Evolutionary conservation across 164 flowering plant species (phyloP), one percentile per base, ranked within the genome.

Genomic region (Nelumbo lutea): DNA sequence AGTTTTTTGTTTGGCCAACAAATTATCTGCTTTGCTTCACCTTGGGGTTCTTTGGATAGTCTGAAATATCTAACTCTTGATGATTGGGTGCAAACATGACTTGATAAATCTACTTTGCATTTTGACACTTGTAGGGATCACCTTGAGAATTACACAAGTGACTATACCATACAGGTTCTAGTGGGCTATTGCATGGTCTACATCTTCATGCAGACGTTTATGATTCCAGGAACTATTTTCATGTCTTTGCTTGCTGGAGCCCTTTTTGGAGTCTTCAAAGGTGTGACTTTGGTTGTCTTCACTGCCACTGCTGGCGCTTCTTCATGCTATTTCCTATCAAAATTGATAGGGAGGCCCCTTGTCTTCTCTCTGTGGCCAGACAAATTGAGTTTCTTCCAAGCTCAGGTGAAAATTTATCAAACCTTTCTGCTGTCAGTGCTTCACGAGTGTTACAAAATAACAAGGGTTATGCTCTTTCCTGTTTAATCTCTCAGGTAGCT

Each of bases 151-250:
- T 95, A 95, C 83, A 90, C 97, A 65, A 90, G 89, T 48, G 97
- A 91, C 82, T 95, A 92, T 80, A 88, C 97, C 1, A 47, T 82
- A 62, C 98, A 95, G 75, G 98, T 95, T 47, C 73, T 92, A 62
- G 79, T 90, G 62, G 93, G 96, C 7, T 95, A 92, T 75, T 87
- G 88, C 68, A 38, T 85, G 70, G 96, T 94, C 61, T 94, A 94
- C 83, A 86, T 94, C 44, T 88, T 91, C 76, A 95, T 95, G 98
- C 98, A 95, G 82, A 95, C 98, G 66, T 92, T 94, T 84, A 94
- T 94, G 98, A 94, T 94, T 65, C 98, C 97, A 0, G 98, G 98
- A 42, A 94, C 98, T 11, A 88, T 95, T 39, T 95, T 95, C 79
- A 87, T 92, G 97, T 95, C 98, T 8, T 76, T 95, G 78, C 92